These are phyloP conservation scores for Epichloe scottii DNA, from an alignment of 2,329 filamentous ascomycete species.

Conservation along the genomic window DNA sequence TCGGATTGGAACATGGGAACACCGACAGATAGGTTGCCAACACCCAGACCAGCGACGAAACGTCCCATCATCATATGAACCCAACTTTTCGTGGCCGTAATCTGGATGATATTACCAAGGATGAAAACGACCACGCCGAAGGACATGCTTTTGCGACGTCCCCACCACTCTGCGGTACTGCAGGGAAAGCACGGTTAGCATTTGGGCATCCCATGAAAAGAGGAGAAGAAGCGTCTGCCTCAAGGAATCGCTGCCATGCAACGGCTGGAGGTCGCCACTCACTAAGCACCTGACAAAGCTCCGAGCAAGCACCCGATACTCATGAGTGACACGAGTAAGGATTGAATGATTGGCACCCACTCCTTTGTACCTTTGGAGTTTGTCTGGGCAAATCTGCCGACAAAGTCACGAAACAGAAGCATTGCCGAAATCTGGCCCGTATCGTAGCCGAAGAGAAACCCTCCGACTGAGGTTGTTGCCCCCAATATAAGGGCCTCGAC, in stretches of 20 bases:
- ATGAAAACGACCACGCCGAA: constrained; percentile 44
- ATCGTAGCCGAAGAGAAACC: constrained; percentile 52
- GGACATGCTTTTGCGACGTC: constrained; percentile 42
- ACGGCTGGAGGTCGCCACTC: constrained; percentile 6
- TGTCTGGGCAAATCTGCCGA: constrained; percentile 39
- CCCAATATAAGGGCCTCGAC: constrained; percentile 31
- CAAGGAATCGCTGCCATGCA: background rate
- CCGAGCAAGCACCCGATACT: constrained; percentile 44
- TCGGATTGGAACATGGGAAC: constrained; percentile 59
- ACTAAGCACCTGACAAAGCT: constrained; percentile 37
- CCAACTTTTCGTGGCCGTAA: constrained; percentile 46
- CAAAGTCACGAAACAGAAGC: constrained; percentile 39
- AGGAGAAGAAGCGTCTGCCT: background rate
- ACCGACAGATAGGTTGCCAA: constrained; percentile 52
- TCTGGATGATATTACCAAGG: constrained; percentile 54
- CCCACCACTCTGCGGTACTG: constrained; percentile 42
- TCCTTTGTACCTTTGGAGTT: constrained; percentile 25
- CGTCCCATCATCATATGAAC: constrained; percentile 54
- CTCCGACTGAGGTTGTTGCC: constrained; percentile 42
- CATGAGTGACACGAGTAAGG: constrained; percentile 43
- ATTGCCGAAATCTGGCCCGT: constrained; percentile 46
- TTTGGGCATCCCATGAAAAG: background rate
- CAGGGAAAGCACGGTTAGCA: background rate
- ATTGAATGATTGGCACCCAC: constrained; percentile 30
- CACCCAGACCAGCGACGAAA: constrained; percentile 53